phyloP scores from a whole-genome alignment of 139 green algal species.

The Chlamydomonas sp. region DNA sequence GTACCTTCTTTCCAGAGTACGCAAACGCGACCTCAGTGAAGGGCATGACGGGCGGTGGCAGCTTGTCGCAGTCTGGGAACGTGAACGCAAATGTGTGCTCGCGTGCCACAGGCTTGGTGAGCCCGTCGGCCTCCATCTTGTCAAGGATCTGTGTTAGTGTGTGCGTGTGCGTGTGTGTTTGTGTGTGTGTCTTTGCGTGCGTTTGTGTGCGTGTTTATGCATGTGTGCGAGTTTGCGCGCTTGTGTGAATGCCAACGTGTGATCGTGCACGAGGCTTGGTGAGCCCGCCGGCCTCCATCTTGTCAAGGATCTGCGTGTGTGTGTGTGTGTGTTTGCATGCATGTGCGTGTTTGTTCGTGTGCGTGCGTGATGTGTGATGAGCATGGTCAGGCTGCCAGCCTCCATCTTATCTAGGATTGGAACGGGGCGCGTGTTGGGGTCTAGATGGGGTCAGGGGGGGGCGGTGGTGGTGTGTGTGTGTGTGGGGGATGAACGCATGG shows the following conservation, averaged over 20 bases:
- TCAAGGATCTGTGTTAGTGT: too few relatives aligned
- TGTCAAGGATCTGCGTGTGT: constrained; percentile 17
- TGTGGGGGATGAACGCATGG: too few relatives aligned
- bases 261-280: constrained; percentile 54
- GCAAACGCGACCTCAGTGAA: constrained; percentile 34
- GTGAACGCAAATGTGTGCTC: constrained; percentile 57
- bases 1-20: constrained; percentile 10
- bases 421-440: too few relatives aligned
- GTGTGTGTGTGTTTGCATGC: too few relatives aligned
- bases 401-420: constrained; percentile 20
- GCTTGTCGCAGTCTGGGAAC: constrained; percentile 66
- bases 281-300: constrained; percentile 32
- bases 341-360: too few relatives aligned
- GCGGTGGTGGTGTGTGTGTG: too few relatives aligned
- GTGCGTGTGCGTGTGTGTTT: too few relatives aligned
- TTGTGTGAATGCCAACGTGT: constrained; percentile 53
- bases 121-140: constrained; percentile 24
- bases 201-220: too few relatives aligned
- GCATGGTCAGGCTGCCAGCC: constrained; percentile 45
- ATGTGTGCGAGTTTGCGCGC: too few relatives aligned
- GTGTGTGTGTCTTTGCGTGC: too few relatives aligned
- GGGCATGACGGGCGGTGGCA: constrained; percentile 70
- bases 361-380: constrained; percentile 43
- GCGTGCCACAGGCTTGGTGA: constrained; percentile 52
- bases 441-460: too few relatives aligned